phyloP scores from a whole-genome alignment of 2,329 filamentous ascomycete species.

The Aspergillus calidoustus region DNA sequence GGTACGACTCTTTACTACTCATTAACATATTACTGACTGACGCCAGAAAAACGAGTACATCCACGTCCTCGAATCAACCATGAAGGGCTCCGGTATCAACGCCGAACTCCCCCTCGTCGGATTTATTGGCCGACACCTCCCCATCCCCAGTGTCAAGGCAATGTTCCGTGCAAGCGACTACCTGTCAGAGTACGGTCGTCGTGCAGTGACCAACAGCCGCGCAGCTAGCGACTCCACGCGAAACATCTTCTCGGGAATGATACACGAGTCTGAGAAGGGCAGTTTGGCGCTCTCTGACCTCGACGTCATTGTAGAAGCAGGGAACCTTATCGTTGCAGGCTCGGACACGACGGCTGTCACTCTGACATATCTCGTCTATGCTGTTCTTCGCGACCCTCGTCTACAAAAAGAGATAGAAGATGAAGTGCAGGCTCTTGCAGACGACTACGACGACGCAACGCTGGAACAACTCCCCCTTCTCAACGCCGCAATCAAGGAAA shows the following conservation, averaged over 20 bases:
- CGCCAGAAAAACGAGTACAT: conserved; percentile 43
- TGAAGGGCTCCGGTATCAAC: conserved; percentile 17
- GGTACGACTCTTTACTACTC: conserved; percentile 32
- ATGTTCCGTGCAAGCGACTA: conserved; percentile 20
- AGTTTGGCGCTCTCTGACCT: conserved; percentile 25
- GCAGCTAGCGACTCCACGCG: conserved; percentile 25
- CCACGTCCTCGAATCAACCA: conserved; percentile 35
- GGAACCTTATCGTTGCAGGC: conserved; percentile 52
- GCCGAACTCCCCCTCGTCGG: conserved; percentile 17
- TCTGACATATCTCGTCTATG: conserved; percentile 54
- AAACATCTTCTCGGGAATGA: conserved; percentile 45
- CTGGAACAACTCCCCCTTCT: conserved; percentile 59
- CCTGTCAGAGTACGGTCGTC: conserved; percentile 16
- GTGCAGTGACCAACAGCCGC: conserved; percentile 25
- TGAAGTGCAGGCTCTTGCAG: conserved; percentile 49
- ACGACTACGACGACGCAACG: conserved; percentile 45
- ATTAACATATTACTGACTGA: neutral
- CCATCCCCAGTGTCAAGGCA: conserved; percentile 2
- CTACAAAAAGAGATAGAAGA: conserved; percentile 52
- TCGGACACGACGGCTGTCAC: conserved; percentile 56
- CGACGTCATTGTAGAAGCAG: conserved; percentile 46
- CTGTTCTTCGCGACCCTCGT: conserved; percentile 26
- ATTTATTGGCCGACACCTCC: conserved; percentile 15
- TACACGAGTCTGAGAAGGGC: conserved; percentile 41
- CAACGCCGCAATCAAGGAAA: conserved; percentile 63